Conservation (phyloP, 2,329 filamentous ascomycete genomes). For the Trichophyton rubrum region DNA sequence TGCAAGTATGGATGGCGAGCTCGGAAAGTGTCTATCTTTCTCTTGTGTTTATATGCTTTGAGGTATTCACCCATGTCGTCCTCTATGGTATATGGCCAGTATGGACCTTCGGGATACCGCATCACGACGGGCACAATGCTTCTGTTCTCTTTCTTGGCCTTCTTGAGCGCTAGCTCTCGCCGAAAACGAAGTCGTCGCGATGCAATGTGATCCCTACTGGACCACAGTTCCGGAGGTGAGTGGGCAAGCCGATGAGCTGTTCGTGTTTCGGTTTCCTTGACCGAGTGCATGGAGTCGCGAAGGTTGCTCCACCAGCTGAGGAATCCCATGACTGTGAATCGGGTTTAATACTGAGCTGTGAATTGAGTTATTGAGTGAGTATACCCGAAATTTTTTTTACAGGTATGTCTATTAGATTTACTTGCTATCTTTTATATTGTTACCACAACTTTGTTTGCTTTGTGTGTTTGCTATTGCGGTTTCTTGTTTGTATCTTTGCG, state of each 20-base stretch:
- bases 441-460: neutral
- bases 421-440: neutral
- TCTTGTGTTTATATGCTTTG: neutral
- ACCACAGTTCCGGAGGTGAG: constrained; percentile 13
- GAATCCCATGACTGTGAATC: neutral
- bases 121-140: neutral
- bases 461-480: neutral
- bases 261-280: constrained; percentile 5
- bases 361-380: neutral
- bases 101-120: constrained; percentile 10
- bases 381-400: neutral
- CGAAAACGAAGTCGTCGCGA: constrained; percentile 12
- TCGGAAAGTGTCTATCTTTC: neutral
- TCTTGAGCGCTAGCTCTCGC: constrained; percentile 1
- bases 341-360: neutral
- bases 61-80: neutral
- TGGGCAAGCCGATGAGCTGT: constrained; percentile 5
- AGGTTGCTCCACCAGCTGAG: constrained; percentile 9
- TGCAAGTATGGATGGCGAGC: neutral
- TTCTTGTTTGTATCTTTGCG: neutral
- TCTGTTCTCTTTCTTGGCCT: neutral
- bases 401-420: neutral
- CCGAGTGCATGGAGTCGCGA: constrained; percentile 9
- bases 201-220: constrained; percentile 10
- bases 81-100: constrained; percentile 10